Evolutionary conservation across 164 flowering plant genomes (phyloP).

Genomic region (Platanus orientalis): DNA sequence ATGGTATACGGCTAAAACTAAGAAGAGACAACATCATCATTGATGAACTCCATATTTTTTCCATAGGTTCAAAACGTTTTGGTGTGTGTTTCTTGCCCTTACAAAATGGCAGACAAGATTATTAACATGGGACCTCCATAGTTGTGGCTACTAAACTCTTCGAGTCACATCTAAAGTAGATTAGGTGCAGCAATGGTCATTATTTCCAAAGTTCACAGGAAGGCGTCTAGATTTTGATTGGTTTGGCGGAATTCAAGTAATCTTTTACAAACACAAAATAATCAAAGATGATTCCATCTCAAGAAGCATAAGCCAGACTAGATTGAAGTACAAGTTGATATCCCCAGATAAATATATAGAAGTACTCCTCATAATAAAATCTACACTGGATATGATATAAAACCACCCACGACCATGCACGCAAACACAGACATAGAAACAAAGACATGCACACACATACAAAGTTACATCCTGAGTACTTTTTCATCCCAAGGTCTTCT

Average conservation of each 20-base stretch:
- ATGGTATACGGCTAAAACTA: no score
- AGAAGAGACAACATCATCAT: no score
- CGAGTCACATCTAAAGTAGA: not conserved
- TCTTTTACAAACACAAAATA: not conserved
- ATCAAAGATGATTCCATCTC: not conserved
- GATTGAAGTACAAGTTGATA: no score
- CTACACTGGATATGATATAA: not conserved
- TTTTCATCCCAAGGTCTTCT: not conserved
- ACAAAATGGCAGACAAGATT: slow-evolving; percentile 13
- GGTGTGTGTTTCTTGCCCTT: no score
- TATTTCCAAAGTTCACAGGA: not conserved
- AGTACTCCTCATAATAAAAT: no score
- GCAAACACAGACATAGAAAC: no score
- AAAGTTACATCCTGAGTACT: not conserved
- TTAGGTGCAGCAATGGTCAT: not conserved
- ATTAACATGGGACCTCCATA: slow-evolving; percentile 11
- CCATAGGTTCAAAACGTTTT: no score
- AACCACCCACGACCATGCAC: not conserved
- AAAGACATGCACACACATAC: not conserved
- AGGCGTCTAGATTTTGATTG: not conserved
- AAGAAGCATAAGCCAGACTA: not conserved
- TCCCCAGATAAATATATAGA: no score
- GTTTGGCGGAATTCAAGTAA: not conserved
- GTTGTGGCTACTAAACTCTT: not conserved
- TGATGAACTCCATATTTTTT: no score